Conservation (phyloP, 1,284 basidiomycete species). For the Papiliotrema flavescens region DNA sequence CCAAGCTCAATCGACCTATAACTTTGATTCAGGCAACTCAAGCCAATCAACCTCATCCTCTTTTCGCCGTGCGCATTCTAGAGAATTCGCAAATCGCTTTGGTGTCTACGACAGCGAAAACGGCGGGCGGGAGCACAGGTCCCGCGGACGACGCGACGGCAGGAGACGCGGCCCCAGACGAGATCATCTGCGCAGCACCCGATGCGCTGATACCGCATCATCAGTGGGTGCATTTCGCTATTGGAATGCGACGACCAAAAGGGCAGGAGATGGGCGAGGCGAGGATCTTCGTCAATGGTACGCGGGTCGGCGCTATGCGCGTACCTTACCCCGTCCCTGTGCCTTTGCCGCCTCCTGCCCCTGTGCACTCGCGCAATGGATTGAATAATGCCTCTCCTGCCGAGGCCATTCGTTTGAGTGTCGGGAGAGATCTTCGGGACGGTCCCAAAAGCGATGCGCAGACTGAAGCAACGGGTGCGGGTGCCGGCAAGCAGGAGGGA, state of each 20-base stretch:
- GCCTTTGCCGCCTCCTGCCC: conserved; percentile 10
- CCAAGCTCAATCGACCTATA: conserved; percentile 39
- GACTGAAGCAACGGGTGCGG: background rate
- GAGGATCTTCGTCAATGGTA: conserved; percentile 40
- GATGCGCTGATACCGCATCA: conserved; percentile 46
- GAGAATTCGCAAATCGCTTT: conserved; percentile 48
- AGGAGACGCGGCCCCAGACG: conserved; percentile 16
- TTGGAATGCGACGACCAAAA: conserved; percentile 36
- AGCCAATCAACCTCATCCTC: conserved; percentile 18
- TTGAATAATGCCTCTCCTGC: conserved; percentile 9
- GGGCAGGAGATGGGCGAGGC: conserved; percentile 29
- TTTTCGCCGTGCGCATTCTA: conserved; percentile 42
- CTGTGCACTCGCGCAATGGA: background rate
- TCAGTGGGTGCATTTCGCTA: conserved; percentile 45
- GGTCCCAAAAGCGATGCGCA: background rate
- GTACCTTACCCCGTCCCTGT: conserved; percentile 32
- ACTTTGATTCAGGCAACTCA: conserved; percentile 42
- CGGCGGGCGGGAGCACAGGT: background rate
- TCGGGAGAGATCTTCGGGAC: conserved; percentile 17
- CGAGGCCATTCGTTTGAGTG: conserved; percentile 21
- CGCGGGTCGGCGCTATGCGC: conserved; percentile 37
- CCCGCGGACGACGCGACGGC: conserved; percentile 2
- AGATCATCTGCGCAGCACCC: conserved; percentile 38
- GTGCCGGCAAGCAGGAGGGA: conserved; percentile 31
- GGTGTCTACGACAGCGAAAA: conserved; percentile 16